phyloP scores from a whole-genome alignment of 2,329 filamentous ascomycete genomes.

The Colletotrichum neosansevieriae region DNA sequence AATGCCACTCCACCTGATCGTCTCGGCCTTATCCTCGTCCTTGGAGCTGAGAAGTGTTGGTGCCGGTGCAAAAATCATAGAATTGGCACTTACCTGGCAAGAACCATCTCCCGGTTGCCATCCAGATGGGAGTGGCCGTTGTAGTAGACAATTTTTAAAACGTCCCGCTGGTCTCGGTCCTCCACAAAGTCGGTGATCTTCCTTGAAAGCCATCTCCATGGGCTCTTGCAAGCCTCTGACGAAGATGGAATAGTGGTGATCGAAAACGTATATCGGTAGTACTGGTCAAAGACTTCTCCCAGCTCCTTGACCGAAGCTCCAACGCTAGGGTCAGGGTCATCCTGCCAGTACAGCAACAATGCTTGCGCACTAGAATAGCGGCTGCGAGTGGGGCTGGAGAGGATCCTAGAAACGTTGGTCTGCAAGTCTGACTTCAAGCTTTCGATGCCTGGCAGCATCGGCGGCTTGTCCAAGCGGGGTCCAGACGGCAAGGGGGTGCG shows the following conservation, averaged over 20 bases:
- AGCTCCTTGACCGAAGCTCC: conserved; percentile 58
- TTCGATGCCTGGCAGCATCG: conserved; percentile 63
- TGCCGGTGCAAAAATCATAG: no score
- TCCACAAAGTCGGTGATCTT: conserved; percentile 66
- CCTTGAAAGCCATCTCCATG: conserved; percentile 66
- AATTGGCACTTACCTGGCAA: conserved; percentile 61
- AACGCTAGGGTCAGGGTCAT: conserved; percentile 59
- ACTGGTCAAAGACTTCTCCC: conserved; percentile 62
- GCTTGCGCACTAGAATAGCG: conserved; percentile 66
- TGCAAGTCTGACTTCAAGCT: conserved; percentile 66
- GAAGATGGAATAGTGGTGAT: conserved; percentile 63
- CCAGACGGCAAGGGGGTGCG: conserved; percentile 69
- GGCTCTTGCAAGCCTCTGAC: conserved; percentile 60
- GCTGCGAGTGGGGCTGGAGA: conserved; percentile 62
- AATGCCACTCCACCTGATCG: conserved; percentile 67
- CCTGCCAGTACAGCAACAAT: conserved; percentile 68
- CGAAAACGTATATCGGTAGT: conserved; percentile 64
- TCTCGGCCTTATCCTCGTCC: conserved; percentile 57
- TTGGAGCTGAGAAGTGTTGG: conserved; percentile 56
- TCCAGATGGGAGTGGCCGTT: conserved; percentile 67
- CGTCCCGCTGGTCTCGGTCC: conserved; percentile 65
- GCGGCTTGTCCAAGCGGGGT: conserved; percentile 64
- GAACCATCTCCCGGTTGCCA: conserved; percentile 67
- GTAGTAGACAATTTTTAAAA: conserved; percentile 71
- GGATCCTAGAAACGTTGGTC: conserved; percentile 60